phyloP scores from a whole-genome alignment of 2,329 filamentous ascomycete genomes.

The Botrytis elliptica region DNA sequence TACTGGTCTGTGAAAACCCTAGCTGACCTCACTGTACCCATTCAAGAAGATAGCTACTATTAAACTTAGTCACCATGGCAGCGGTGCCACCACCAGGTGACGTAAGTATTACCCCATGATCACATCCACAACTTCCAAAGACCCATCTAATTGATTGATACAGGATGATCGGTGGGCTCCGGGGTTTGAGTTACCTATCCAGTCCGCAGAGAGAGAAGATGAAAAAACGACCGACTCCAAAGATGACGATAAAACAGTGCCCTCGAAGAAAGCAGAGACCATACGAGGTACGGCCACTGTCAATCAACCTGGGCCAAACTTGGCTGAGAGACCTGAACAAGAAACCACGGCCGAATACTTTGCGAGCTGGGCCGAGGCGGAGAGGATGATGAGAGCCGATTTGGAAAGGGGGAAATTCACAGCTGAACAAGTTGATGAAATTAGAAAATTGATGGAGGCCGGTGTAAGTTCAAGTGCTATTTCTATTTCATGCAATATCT shows the following conservation, averaged over 20 bases:
- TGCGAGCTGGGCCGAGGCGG: not conserved
- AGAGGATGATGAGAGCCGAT: not conserved
- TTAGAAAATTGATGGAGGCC: not conserved
- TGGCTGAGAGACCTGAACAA: conserved; percentile 1
- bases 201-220: too few relatives aligned
- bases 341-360: not conserved
- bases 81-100: not conserved
- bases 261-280: not conserved
- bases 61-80: not conserved
- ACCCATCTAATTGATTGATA: not conserved
- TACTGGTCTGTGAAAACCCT: not conserved
- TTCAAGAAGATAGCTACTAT: not conserved
- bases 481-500: not conserved
- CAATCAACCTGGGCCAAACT: not conserved
- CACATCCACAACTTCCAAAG: not conserved
- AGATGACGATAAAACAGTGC: too few relatives aligned
- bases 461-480: not conserved
- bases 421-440: not conserved
- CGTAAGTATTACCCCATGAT: not conserved
- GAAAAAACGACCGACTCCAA: not conserved
- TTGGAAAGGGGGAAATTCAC: not conserved
- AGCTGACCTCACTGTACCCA: not conserved
- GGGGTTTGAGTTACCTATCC: not conserved
- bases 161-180: not conserved
- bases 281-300: conserved; percentile 13